These are phyloP conservation scores for Ceratocystis variospora DNA, from an alignment of 2,329 filamentous ascomycete genomes.

Conservation along the genomic window DNA sequence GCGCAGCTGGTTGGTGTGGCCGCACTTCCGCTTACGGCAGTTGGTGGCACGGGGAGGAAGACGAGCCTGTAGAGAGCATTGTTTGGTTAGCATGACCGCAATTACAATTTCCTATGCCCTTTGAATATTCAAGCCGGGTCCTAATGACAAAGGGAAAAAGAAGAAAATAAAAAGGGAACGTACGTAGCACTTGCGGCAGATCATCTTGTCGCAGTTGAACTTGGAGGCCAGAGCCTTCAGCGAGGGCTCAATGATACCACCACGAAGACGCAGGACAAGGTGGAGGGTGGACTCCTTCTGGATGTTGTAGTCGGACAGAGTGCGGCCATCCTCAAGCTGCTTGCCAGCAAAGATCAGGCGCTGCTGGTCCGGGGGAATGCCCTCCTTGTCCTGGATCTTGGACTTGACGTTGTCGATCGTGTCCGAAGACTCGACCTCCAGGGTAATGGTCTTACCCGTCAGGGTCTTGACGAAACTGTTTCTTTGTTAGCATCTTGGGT, in stretches of 20 bases:
- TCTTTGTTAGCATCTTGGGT: slow-evolving; percentile 22
- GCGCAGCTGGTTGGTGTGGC: slow-evolving; percentile 99
- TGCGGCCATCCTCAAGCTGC: slow-evolving; percentile 97
- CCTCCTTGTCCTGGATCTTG: slow-evolving; percentile 99
- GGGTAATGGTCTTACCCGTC: slow-evolving; percentile 99
- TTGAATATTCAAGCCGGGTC: not conserved
- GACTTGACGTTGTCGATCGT: slow-evolving; percentile 99
- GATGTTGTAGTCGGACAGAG: slow-evolving; percentile 97
- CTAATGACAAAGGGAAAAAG: not conserved
- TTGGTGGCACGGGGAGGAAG: slow-evolving; percentile 98
- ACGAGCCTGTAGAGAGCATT: slow-evolving; percentile 41
- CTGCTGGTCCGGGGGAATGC: slow-evolving; percentile 95
- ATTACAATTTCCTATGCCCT: not conserved
- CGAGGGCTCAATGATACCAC: slow-evolving; percentile 98
- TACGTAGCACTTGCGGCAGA: slow-evolving; percentile 99
- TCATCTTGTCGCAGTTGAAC: slow-evolving; percentile 99
- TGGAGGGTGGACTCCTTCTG: slow-evolving; percentile 99
- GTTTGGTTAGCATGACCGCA: not conserved
- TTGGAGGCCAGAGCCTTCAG: slow-evolving; percentile 97
- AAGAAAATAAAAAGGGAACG: slow-evolving; percentile 32
- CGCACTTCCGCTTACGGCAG: slow-evolving; percentile 99
- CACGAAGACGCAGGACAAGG: slow-evolving; percentile 95
- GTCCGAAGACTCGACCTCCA: slow-evolving; percentile 97
- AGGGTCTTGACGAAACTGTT: slow-evolving; percentile 98
- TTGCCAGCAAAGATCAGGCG: slow-evolving; percentile 98